phyloP scores from a whole-genome alignment of 352 stramenopile genomes.

The Heterotrichella gracilis region DNA sequence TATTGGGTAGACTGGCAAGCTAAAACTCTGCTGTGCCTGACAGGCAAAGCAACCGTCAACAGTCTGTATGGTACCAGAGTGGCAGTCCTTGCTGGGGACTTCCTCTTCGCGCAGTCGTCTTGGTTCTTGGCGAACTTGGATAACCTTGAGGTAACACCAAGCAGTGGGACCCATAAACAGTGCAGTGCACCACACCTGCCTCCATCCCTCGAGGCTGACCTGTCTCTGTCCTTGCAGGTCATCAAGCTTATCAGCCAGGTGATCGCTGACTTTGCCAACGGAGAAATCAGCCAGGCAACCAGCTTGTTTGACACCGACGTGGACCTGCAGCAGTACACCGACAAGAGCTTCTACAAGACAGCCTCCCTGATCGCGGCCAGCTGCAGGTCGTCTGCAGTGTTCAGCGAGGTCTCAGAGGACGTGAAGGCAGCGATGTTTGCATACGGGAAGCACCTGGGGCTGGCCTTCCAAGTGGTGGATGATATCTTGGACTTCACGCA shows the following conservation, averaged over 20 bases:
- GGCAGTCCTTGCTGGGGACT: constrained; percentile 81
- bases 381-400: constrained; percentile 54
- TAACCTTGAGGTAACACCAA: too few species aligned
- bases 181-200: too few species aligned
- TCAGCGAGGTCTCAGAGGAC: constrained; percentile 48
- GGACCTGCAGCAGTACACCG: constrained; percentile 67
- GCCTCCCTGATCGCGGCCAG: constrained; percentile 87
- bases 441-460: constrained; percentile 79
- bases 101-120: constrained; percentile 64
- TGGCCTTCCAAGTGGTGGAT: constrained; percentile 93
- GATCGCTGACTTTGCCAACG: constrained; percentile 89
- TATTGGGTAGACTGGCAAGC: too few species aligned
- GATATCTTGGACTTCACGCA: constrained; percentile 91
- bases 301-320: background rate
- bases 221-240: too few species aligned
- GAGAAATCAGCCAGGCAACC: constrained; percentile 42
- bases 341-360: constrained; percentile 98
- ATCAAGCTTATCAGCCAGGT: constrained; percentile 83
- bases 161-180: too few species aligned
- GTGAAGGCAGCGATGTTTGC: constrained; percentile 50
- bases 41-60: constrained; percentile 60
- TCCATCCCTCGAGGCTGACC: too few species aligned
- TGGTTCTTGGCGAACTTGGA: constrained; percentile 62
- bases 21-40: too few species aligned
- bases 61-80: constrained; percentile 88